phyloP scores from a whole-genome alignment of 768 basidiomycete species.

The Rhodotorula graminis region DNA sequence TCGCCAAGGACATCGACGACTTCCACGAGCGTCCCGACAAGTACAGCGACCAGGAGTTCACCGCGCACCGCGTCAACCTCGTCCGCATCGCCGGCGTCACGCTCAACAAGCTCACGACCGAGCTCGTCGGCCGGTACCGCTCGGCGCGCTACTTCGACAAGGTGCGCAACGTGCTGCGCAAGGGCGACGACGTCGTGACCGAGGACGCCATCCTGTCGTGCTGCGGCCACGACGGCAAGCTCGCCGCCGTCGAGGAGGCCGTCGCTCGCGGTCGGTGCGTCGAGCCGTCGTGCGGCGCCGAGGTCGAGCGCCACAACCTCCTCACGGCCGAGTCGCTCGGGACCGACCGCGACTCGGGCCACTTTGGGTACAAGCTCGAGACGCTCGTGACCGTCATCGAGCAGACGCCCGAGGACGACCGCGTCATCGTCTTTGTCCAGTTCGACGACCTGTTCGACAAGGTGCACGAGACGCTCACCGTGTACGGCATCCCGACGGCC shows the following conservation, averaged over 20 bases:
- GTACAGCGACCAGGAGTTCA: not conserved
- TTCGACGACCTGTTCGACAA: conserved; percentile 90
- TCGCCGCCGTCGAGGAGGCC: conserved; percentile 63
- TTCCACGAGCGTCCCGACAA: not conserved
- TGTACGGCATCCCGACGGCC: conserved; percentile 56
- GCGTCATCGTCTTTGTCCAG: conserved; percentile 89
- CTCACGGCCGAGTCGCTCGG: conserved; percentile 45
- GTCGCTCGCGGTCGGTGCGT: conserved; percentile 55
- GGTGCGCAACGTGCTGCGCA: conserved; percentile 80
- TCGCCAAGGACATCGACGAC: conserved; percentile 52
- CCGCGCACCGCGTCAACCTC: conserved; percentile 55
- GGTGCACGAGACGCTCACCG: conserved; percentile 71
- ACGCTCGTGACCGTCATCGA: conserved; percentile 69
- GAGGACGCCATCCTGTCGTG: conserved; percentile 71
- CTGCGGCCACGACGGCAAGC: conserved; percentile 84
- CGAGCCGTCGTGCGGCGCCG: conserved; percentile 49
- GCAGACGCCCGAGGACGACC: conserved; percentile 69
- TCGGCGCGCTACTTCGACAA: conserved; percentile 88
- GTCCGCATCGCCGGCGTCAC: conserved; percentile 83
- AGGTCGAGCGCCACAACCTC: conserved; percentile 57
- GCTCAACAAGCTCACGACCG: conserved; percentile 75
- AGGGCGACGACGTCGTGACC: conserved; percentile 47
- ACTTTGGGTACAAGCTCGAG: conserved; percentile 47
- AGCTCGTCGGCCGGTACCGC: conserved; percentile 80
- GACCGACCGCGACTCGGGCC: conserved; percentile 44